These are phyloP conservation scores for Nyctanthes arbortristis DNA, from an alignment of 257 asterid genomes.

Conservation along the genomic window DNA sequence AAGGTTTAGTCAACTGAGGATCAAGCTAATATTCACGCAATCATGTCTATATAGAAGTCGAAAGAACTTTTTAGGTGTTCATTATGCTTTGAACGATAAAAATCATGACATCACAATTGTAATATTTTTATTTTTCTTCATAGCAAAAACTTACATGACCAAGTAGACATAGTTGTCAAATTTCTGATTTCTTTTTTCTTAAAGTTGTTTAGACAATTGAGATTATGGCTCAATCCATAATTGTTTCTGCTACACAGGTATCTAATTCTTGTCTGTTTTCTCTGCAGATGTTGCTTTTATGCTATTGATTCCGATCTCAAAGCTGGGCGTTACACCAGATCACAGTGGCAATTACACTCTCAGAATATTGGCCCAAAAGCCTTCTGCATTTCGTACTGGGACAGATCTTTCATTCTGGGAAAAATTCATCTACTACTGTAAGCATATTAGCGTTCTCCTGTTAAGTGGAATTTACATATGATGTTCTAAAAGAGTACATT, in stretches of 20 bases:
- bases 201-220: background rate
- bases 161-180: no score
- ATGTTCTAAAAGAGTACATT: background rate
- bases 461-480: background rate
- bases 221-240: background rate
- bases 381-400: conserved; percentile 50
- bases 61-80: no score
- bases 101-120: no score
- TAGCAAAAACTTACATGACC: no score
- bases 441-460: conserved; percentile 5
- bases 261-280: background rate
- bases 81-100: no score
- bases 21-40: no score
- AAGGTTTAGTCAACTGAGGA: no score
- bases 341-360: conserved; percentile 31
- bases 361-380: conserved; percentile 41
- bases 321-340: conserved; percentile 36
- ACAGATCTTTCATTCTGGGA: conserved; percentile 29
- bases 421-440: conserved; percentile 36
- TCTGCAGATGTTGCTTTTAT: conserved; percentile 36
- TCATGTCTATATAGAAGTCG: no score
- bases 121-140: no score
- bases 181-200: no score
- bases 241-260: background rate
- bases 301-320: conserved; percentile 34